phyloP scores from a whole-genome alignment of 345 rosid genomes.

The Turnera subulata region DNA sequence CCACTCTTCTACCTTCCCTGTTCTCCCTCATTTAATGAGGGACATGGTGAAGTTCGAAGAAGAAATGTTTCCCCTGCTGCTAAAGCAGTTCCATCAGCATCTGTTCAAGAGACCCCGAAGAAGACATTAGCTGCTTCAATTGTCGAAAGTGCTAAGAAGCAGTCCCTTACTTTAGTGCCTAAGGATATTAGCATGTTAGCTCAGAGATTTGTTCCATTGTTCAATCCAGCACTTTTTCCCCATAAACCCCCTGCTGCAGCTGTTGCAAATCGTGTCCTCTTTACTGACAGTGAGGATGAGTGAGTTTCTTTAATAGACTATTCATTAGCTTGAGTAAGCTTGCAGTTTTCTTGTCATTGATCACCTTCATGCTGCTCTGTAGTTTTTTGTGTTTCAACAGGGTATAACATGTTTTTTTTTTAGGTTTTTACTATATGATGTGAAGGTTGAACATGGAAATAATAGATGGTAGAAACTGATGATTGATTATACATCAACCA shows the following conservation, averaged over 20 bases:
- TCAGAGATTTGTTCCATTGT: slow-evolving; percentile 50
- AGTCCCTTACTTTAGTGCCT: slow-evolving; percentile 81
- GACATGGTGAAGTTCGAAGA: slow-evolving; percentile 35
- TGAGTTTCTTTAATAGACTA: too few species aligned
- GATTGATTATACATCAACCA: too few species aligned
- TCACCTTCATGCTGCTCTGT: too few species aligned
- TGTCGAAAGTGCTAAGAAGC: slow-evolving; percentile 76
- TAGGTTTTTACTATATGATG: too few species aligned
- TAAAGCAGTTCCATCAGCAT: slow-evolving; percentile 27
- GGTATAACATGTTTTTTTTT: too few species aligned
- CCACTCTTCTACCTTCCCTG: slow-evolving; percentile 62
- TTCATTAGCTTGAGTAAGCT: too few species aligned
- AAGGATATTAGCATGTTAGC: slow-evolving; percentile 75
- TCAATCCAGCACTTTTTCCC: slow-evolving; percentile 72
- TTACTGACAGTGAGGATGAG: slow-evolving; percentile 97
- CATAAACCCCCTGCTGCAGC: slow-evolving; percentile 82
- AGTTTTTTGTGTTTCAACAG: too few species aligned
- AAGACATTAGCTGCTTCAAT: slow-evolving; percentile 81
- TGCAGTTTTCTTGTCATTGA: too few species aligned
- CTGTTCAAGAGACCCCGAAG: slow-evolving; percentile 51
- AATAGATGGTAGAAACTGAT: too few species aligned
- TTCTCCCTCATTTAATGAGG: slow-evolving; percentile 29
- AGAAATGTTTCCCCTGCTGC: slow-evolving; percentile 24
- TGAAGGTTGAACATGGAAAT: too few species aligned
- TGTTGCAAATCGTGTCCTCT: slow-evolving; percentile 75